A percentile compares a stretch with the other conserved stretches of the same genome.
These are phyloP conservation scores for Ustilago nuda DNA, from an alignment of 1,284 basidiomycete genomes.

Conservation along the genomic window DNA sequence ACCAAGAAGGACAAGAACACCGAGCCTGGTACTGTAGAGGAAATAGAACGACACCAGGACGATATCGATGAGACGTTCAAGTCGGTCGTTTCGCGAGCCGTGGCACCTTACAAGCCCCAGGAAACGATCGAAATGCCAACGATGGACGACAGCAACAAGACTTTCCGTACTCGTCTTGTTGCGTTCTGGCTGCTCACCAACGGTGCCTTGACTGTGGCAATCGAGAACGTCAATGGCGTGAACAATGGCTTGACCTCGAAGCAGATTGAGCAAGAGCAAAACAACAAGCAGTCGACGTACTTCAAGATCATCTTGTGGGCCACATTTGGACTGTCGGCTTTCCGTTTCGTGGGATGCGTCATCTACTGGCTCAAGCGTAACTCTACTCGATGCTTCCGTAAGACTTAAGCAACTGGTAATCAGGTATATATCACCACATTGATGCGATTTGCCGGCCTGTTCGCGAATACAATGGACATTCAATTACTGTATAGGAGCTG, in stretches of 20 bases:
- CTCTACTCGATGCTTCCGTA: constrained; percentile 61
- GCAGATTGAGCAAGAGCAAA: constrained; percentile 72
- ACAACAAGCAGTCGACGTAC: constrained; percentile 62
- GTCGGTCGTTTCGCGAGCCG: constrained; percentile 89
- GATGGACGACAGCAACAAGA: constrained; percentile 72
- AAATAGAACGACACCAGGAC: constrained; percentile 75
- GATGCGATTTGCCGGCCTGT: not conserved
- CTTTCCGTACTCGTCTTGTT: constrained; percentile 69
- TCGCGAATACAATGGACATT: constrained; percentile 10
- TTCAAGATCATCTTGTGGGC: constrained; percentile 83
- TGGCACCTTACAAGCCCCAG: constrained; percentile 81
- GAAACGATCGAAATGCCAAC: constrained; percentile 83
- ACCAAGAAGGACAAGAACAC: constrained; percentile 77
- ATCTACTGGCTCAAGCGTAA: constrained; percentile 65
- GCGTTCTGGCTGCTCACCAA: constrained; percentile 69
- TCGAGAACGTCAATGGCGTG: constrained; percentile 85
- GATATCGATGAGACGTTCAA: constrained; percentile 94
- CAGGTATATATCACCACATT: not conserved
- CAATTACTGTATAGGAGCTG: too few species aligned
- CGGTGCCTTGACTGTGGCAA: constrained; percentile 78
- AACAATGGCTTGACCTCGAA: constrained; percentile 68
- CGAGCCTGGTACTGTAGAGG: constrained; percentile 76
- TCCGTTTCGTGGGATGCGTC: constrained; percentile 76
- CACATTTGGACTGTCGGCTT: constrained; percentile 82
- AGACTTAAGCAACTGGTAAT: constrained; percentile 26